Evolutionary conservation across 2,329 filamentous ascomycete genomes (phyloP).

Genomic region (Plectosphaerella plurivora): DNA sequence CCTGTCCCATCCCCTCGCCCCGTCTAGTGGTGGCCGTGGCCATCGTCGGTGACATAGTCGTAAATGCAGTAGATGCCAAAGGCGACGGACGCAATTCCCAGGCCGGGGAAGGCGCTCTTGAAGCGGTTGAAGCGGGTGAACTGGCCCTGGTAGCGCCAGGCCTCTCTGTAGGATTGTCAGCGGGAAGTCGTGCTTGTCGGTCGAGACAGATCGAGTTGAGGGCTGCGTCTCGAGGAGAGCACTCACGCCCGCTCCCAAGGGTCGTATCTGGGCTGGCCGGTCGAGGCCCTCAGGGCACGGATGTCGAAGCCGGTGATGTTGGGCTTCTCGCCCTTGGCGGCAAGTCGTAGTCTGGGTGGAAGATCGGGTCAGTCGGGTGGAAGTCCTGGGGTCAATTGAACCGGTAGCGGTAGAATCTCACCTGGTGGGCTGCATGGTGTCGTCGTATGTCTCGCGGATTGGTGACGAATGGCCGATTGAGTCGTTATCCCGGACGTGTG

Average conservation of each 20-base stretch:
- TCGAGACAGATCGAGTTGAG: background rate
- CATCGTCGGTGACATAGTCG: constrained; percentile 76
- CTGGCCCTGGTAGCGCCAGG: constrained; percentile 87
- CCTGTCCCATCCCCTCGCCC: constrained; percentile 7
- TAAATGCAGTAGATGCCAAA: constrained; percentile 87
- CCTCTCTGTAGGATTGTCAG: constrained; percentile 59
- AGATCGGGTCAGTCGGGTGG: background rate
- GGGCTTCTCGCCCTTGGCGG: constrained; percentile 49
- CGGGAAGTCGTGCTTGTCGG: background rate
- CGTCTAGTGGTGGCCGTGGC: constrained; percentile 54
- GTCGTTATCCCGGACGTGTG: background rate
- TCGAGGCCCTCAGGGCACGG: constrained; percentile 69
- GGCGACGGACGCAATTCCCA: constrained; percentile 88
- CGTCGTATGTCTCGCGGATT: constrained; percentile 10
- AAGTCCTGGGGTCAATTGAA: constrained; percentile 1
- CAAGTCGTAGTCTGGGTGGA: constrained; percentile 42
- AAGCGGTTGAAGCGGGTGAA: constrained; percentile 90
- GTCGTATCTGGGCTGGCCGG: constrained; percentile 59
- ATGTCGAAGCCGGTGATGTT: constrained; percentile 94
- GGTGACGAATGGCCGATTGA: too few relatives aligned
- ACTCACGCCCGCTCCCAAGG: constrained; percentile 64
- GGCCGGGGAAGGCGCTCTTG: constrained; percentile 78
- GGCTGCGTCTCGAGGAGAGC: background rate
- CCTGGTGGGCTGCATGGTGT: constrained; percentile 24
- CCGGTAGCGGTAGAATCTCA: constrained; percentile 1